phyloP scores from a whole-genome alignment of 495 filamentous ascomycete genomes.

The Talaromyces proteolyticus region DNA sequence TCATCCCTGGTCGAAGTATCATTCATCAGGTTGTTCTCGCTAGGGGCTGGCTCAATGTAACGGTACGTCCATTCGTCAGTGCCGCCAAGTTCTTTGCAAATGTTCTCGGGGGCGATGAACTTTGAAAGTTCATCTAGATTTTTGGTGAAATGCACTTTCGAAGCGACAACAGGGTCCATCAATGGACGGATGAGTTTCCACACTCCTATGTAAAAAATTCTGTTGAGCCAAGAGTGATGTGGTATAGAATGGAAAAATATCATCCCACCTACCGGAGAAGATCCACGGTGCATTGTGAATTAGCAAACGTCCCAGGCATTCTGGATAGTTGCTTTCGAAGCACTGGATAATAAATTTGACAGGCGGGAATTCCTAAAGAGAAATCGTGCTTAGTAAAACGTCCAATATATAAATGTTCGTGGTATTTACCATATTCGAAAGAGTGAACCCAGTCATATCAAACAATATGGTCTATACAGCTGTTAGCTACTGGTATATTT shows the following conservation, averaged over 20 bases:
- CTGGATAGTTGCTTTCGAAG: conserved; percentile 96
- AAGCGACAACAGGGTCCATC: conserved; percentile 92
- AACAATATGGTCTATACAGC: conserved; percentile 67
- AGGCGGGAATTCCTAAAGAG: conserved; percentile 77
- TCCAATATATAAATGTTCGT: no score
- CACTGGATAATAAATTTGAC: conserved; percentile 97
- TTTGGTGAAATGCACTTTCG: conserved; percentile 89
- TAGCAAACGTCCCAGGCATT: conserved; percentile 75
- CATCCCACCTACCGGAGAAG: conserved; percentile 63
- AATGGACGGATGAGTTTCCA: conserved; percentile 86
- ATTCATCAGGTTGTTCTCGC: conserved; percentile 67
- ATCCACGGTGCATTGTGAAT: conserved; percentile 95
- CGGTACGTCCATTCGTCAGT: conserved; percentile 73
- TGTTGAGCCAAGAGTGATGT: conserved; percentile 4
- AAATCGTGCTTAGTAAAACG: no score
- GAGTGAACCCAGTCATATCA: conserved; percentile 84
- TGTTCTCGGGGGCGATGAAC: conserved; percentile 61
- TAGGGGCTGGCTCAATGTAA: conserved; percentile 67
- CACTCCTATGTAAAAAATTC: conserved; percentile 39
- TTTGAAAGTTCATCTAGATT: conserved; percentile 65
- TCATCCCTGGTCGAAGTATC: conserved; percentile 55
- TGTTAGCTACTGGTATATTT: conserved; percentile 14
- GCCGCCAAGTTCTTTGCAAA: conserved; percentile 73
- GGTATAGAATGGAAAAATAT: not conserved
- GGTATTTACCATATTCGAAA: conserved; percentile 82